phyloP scores from a whole-genome alignment of 441 rosid species.

The Croton setiger region DNA sequence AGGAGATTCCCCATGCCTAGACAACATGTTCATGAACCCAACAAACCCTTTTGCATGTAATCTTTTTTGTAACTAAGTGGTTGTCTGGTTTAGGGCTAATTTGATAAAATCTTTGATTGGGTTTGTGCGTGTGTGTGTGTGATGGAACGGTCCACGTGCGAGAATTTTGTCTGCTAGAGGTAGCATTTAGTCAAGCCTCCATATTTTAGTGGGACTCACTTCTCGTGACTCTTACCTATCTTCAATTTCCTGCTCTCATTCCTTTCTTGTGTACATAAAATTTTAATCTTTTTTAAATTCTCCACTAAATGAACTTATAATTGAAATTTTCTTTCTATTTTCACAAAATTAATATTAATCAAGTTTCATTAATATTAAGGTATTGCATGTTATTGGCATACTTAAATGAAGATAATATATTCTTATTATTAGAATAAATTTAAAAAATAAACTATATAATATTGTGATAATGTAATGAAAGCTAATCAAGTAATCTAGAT shows the following conservation, averaged over 20 bases:
- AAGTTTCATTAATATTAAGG: too few species aligned
- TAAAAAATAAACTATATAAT: too few species aligned
- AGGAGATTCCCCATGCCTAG: slow-evolving; percentile 11
- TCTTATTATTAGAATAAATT: too few species aligned
- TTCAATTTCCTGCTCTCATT: neutral
- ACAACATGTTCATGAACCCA: slow-evolving; percentile 13
- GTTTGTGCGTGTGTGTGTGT: neutral
- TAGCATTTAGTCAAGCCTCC: slow-evolving; percentile 11
- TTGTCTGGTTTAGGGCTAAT: neutral
- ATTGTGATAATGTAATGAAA: neutral
- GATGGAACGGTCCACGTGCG: slow-evolving; percentile 13
- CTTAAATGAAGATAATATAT: too few species aligned
- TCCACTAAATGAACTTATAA: too few species aligned
- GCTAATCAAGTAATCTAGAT: too few species aligned
- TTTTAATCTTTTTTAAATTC: too few species aligned
- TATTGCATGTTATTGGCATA: too few species aligned
- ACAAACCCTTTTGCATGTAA: slow-evolving; percentile 4
- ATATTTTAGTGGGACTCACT: slow-evolving; percentile 15
- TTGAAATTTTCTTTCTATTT: too few species aligned
- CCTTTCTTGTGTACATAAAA: too few species aligned
- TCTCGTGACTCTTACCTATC: neutral
- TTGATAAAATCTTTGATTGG: neutral
- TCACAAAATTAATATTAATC: too few species aligned
- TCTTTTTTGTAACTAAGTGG: neutral
- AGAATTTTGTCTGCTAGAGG: neutral